Conservation (phyloP, 2,329 filamentous ascomycete species). For the Tolypocladium tropicale region DNA sequence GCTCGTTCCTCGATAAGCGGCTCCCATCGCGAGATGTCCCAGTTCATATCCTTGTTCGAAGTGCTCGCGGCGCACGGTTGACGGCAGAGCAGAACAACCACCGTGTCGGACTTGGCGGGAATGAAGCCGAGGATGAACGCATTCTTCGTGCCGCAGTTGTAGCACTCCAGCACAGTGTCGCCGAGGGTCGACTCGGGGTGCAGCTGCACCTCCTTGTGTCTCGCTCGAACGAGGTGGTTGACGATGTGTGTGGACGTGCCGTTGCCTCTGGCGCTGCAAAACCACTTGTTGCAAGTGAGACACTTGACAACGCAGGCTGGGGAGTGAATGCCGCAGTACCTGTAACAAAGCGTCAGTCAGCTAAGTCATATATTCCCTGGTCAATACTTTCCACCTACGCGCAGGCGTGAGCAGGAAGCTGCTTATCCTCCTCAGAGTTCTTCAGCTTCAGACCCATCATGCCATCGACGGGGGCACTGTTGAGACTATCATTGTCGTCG, state of each 20-base stretch:
- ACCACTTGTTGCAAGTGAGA: constrained; percentile 93
- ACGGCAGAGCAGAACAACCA: constrained; percentile 91
- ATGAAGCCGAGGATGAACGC: constrained; percentile 97
- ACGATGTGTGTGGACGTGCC: constrained; percentile 96
- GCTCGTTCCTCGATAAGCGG: constrained; percentile 94
- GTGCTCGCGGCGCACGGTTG: constrained; percentile 92
- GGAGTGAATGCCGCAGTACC: constrained; percentile 96
- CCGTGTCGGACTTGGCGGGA: constrained; percentile 94
- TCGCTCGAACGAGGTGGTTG: constrained; percentile 92
- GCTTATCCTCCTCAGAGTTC: constrained; percentile 67
- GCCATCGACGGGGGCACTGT: constrained; percentile 71
- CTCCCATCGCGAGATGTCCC: constrained; percentile 97
- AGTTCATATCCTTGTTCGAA: constrained; percentile 98
- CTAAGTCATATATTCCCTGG: background rate
- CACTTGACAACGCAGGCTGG: constrained; percentile 94
- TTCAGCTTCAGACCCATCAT: constrained; percentile 53
- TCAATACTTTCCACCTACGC: constrained; percentile 50
- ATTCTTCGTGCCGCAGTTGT: constrained; percentile 99
- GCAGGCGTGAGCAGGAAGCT: constrained; percentile 90
- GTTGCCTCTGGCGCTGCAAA: constrained; percentile 94
- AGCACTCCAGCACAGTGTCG: constrained; percentile 95
- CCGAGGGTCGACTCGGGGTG: constrained; percentile 88
- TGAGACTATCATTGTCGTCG: constrained; percentile 66
- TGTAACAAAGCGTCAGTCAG: constrained; percentile 29
- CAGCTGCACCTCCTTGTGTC: constrained; percentile 97